Base-by-base conservation (phyloP, 192 early-diverging fungal species). In the Mortierella alpina region DNA sequence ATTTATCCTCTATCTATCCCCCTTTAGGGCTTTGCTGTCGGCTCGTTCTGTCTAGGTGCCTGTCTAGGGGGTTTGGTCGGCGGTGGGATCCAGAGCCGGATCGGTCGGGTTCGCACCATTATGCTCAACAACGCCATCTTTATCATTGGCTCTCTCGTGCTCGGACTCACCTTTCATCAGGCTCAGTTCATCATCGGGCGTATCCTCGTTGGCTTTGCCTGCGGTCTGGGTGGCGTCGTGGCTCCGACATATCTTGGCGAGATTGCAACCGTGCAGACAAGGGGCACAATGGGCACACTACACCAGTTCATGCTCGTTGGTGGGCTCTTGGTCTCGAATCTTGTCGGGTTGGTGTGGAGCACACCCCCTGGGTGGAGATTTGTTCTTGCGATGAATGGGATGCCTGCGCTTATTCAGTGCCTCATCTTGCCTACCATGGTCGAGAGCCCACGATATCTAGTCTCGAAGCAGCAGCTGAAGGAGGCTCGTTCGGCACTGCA, bases 261-360 rank as follows among this genome's bases (percentile, higher is more conserved):
- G 69, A 91, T 96, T 56, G 83, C 93, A 1, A 95, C 95, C 0
- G 83, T 89, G 0, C 75, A 83, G 6, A 82, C 85, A 9, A 83
- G 93, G 59, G 94, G 93, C 9, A 70, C 85, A 6, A 71, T 96
- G 59, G 93, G 95, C n/a, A 86, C 89, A 42, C 81, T 90, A 67
- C 88, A 95, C 63, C 94, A 95, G 81, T 83, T 95, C 69, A 86
- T 88, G 5, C 87, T 95, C 61, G 92, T 93, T 20, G 61, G 92
- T 52, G 95, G 95, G 6, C 89, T 96, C 42, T 77, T 96, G 62
- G 31, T 90, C 2, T 87, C 92, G 58, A 91, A 92, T 42, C 60
- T 90, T 2, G 76, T 86, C 41, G 94, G 88, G 10, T 67, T 93
- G 56, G 86, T 85, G 12, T 85, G 92, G 70, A 83, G 86, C 7